These are phyloP conservation scores for Penicilliopsis zonata DNA, from an alignment of 495 filamentous ascomycete species.

Conservation along the genomic window DNA sequence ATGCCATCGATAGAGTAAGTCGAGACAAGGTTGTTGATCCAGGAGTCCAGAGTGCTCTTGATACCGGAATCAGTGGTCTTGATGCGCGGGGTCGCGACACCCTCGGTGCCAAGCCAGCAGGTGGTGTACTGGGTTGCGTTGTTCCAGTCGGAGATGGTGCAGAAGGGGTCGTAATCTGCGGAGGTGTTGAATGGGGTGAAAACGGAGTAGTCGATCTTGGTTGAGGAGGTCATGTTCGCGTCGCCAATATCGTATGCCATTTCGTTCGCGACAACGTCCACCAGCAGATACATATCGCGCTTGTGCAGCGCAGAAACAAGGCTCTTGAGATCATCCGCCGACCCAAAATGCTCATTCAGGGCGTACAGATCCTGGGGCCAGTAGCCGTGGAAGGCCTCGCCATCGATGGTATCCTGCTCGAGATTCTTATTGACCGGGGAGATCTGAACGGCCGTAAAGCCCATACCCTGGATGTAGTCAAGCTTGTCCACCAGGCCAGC, in stretches of 20 bases:
- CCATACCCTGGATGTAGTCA: slow-evolving; percentile 57
- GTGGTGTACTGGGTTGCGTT: slow-evolving; percentile 44
- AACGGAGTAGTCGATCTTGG: slow-evolving; percentile 44
- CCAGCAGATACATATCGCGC: slow-evolving; percentile 61
- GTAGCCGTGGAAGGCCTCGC: slow-evolving; percentile 61
- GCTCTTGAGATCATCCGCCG: slow-evolving; percentile 34
- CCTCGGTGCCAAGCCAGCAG: slow-evolving; percentile 40
- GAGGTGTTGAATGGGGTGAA: slow-evolving; percentile 54
- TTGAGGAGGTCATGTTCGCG: slow-evolving; percentile 25
- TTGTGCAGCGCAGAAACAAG: slow-evolving; percentile 50
- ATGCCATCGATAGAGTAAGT: slow-evolving; percentile 70
- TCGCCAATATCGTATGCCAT: slow-evolving; percentile 32
- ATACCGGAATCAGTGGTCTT: slow-evolving; percentile 51
- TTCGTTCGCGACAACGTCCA: slow-evolving; percentile 71
- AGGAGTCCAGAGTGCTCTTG: slow-evolving; percentile 40
- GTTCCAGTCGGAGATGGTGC: slow-evolving; percentile 50
- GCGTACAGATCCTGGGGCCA: slow-evolving; percentile 57
- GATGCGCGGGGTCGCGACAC: slow-evolving; percentile 13
- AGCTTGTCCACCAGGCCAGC: slow-evolving; percentile 51
- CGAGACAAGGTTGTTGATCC: slow-evolving; percentile 49
- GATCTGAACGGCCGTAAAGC: slow-evolving; percentile 76
- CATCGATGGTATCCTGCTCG: slow-evolving; percentile 33
- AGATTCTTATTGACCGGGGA: slow-evolving; percentile 61
- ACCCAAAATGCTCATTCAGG: slow-evolving; percentile 57
- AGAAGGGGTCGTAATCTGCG: slow-evolving; percentile 54